Evolutionary conservation across 257 asterid species (phyloP).

Genomic region (Marsdenia floribunda): DNA sequence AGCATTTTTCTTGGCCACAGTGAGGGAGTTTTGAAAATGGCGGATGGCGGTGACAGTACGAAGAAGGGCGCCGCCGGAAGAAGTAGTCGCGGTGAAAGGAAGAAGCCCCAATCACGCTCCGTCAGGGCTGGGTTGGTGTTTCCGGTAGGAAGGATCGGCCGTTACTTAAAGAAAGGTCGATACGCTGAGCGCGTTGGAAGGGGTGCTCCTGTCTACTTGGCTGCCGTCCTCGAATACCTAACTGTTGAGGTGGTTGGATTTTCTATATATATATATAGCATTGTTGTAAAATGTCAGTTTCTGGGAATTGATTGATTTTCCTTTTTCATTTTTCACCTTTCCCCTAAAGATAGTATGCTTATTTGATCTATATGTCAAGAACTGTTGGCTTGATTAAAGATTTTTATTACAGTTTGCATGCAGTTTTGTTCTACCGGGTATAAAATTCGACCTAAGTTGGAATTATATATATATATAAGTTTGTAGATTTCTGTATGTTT

Average conservation of each 20-base stretch:
- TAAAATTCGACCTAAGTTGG: not conserved
- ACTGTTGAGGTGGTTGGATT: constrained; percentile 5
- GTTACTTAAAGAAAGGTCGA: constrained; percentile 8
- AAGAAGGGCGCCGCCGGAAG: constrained; percentile 12
- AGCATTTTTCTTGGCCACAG: not conserved
- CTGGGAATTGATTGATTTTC: not conserved
- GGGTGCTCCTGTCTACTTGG: constrained; percentile 14
- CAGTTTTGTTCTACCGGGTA: too few relatives aligned
- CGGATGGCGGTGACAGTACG: not conserved
- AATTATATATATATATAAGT: too few relatives aligned
- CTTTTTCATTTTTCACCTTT: not conserved
- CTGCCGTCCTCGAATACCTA: constrained; percentile 14
- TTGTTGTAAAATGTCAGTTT: not conserved
- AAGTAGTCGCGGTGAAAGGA: not conserved
- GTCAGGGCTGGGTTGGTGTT: constrained; percentile 5
- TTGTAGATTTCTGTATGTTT: not conserved
- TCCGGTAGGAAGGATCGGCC: constrained; percentile 15
- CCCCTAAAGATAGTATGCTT: not conserved
- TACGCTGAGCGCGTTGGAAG: constrained; percentile 11
- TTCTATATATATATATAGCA: too few relatives aligned
- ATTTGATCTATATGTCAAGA: not conserved
- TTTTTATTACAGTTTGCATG: not conserved
- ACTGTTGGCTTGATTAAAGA: not conserved
- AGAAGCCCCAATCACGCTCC: constrained; percentile 12
- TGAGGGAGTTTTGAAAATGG: not conserved